Conservation (phyloP, 169 alveolate species). For the Neospora caninum region DNA sequence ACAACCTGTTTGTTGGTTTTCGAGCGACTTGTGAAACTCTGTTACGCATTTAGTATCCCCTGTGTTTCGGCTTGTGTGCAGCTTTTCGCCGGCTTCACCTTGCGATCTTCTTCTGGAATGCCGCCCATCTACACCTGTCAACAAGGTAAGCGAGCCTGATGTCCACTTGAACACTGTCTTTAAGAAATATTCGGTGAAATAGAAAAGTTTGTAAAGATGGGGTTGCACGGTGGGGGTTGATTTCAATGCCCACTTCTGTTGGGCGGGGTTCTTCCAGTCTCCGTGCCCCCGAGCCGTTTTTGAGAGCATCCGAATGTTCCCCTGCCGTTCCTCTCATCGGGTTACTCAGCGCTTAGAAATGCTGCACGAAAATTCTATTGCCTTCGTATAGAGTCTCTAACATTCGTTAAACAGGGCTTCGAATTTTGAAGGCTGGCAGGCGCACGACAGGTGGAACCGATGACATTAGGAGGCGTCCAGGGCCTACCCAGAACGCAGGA, state of each 20-base stretch:
- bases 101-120: conserved; percentile 23
- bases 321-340: background rate
- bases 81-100: conserved; percentile 20
- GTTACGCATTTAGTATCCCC: no score
- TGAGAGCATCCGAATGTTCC: background rate
- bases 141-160: background rate
- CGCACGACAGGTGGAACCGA: no score
- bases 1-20: no score
- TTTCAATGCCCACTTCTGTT: background rate
- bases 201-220: background rate
- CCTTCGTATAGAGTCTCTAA: no score
- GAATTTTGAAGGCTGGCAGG: no score
- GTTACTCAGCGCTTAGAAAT: no score
- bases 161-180: no score
- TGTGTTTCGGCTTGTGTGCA: background rate
- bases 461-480: no score
- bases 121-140: background rate
- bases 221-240: background rate
- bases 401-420: no score
- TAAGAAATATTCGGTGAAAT: background rate
- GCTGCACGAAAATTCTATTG: no score
- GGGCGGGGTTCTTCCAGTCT: background rate
- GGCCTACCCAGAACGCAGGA: no score
- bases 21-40: no score
- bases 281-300: background rate